A percentile compares a stretch with the other conserved stretches of the same genome.
Evolutionary conservation across 2,329 filamentous ascomycete genomes (phyloP).

Genomic region (Fusarium clavum): DNA sequence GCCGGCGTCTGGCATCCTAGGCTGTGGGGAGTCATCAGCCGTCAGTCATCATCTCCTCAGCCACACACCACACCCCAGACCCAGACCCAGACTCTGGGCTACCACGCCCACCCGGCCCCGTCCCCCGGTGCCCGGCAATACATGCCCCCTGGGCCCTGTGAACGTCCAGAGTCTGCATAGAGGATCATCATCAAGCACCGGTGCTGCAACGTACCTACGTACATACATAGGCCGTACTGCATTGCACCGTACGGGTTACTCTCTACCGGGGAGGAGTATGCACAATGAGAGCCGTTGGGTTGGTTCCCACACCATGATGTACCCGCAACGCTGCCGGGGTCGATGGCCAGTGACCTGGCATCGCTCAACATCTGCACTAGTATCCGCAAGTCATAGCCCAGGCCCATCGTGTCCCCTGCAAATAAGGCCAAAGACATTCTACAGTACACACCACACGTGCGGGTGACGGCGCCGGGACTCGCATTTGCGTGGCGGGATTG

Average conservation of each 20-base stretch:
- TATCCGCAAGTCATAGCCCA: constrained; percentile 47
- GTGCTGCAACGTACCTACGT: constrained; percentile 2
- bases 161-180: constrained; percentile 36
- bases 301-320: constrained; percentile 42
- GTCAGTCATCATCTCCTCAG: constrained; percentile 33
- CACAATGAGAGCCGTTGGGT: constrained; percentile 39
- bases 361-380: constrained; percentile 43
- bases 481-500: constrained; percentile 39
- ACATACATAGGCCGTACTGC: not conserved
- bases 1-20: constrained; percentile 33
- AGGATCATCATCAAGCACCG: constrained; percentile 40
- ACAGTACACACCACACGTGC: constrained; percentile 43
- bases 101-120: constrained; percentile 41
- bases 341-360: constrained; percentile 43
- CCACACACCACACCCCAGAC: constrained; percentile 30
- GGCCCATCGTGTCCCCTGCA: constrained; percentile 38
- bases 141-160: constrained; percentile 34
- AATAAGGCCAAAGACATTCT: constrained; percentile 46
- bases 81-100: constrained; percentile 13
- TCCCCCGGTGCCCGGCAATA: constrained; percentile 43
- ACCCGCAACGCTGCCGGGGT: constrained; percentile 44
- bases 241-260: not conserved
- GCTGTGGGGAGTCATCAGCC: constrained; percentile 34
- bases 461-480: constrained; percentile 43
- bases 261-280: not conserved